phyloP scores from a whole-genome alignment of 257 asterid genomes.

The Avicennia marina region DNA sequence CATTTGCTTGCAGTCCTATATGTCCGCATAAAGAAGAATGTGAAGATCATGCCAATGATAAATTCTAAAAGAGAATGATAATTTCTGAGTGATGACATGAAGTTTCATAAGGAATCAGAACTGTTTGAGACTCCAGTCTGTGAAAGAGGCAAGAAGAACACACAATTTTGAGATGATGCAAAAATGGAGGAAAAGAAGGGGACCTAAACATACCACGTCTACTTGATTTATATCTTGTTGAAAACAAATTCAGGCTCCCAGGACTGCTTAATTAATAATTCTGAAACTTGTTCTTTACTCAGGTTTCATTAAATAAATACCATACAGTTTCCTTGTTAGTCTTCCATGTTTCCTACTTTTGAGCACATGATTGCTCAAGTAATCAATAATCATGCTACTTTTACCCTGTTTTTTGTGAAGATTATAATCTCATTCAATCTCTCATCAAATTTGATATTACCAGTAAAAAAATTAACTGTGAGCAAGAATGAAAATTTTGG shows the following conservation, averaged over 20 bases:
- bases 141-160: neutral
- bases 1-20: conserved; percentile 9
- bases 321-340: no score
- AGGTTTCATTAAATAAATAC: no score
- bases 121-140: neutral
- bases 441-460: no score
- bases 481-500: no score
- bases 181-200: neutral
- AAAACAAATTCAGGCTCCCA: neutral
- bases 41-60: neutral
- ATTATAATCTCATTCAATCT: no score
- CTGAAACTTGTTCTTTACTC: no score
- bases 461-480: no score
- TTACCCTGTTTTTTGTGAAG: no score
- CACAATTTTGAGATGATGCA: neutral
- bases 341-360: no score
- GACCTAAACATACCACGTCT: neutral
- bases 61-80: neutral
- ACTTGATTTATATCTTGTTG: neutral
- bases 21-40: neutral
- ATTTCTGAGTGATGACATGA: neutral
- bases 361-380: neutral
- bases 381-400: neutral
- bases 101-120: neutral
- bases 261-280: neutral